Conservation (phyloP, 2,329 filamentous ascomycete species). For the Cytospora mali region DNA sequence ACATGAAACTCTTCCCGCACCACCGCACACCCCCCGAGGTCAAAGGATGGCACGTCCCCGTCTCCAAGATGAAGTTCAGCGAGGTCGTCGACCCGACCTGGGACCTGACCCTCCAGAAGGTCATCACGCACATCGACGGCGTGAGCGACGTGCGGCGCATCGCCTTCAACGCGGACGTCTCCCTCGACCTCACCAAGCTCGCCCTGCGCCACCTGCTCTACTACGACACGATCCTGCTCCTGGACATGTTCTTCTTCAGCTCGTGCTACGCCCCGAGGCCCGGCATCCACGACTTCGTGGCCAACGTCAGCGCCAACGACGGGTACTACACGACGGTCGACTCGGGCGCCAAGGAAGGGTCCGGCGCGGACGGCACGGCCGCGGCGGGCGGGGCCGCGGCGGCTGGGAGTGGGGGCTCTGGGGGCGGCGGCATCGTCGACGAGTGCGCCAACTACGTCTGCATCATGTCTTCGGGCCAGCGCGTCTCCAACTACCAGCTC, state of each 20-base stretch:
- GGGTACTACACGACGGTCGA: slow-evolving; percentile 25
- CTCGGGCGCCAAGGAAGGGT: slow-evolving; percentile 9
- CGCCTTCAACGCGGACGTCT: slow-evolving; percentile 80
- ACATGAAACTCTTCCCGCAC: slow-evolving; percentile 92
- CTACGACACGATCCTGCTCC: slow-evolving; percentile 85
- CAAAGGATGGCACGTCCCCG: slow-evolving; percentile 86
- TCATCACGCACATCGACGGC: slow-evolving; percentile 87
- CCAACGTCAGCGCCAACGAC: slow-evolving; percentile 50
- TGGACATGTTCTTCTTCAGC: slow-evolving; percentile 94
- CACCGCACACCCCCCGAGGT: slow-evolving; percentile 77
- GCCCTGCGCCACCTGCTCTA: slow-evolving; percentile 89
- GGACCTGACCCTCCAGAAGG: slow-evolving; percentile 77
- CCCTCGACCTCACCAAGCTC: slow-evolving; percentile 81
- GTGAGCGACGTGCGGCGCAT: slow-evolving; percentile 88
- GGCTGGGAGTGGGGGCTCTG: not conserved
- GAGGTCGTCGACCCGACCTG: slow-evolving; percentile 68
- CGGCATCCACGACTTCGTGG: slow-evolving; percentile 77
- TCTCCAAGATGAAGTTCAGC: slow-evolving; percentile 68
- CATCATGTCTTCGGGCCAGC: slow-evolving; percentile 38
- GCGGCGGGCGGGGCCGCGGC: not conserved
- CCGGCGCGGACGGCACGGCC: slow-evolving; percentile 50
- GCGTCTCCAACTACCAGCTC: slow-evolving; percentile 64
- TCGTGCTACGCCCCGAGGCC: slow-evolving; percentile 85
- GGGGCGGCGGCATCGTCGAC: slow-evolving; percentile 54
- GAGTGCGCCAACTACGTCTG: slow-evolving; percentile 88